Conservation (phyloP, 169 alveolate species). For the Plasmodium yoelii region DNA sequence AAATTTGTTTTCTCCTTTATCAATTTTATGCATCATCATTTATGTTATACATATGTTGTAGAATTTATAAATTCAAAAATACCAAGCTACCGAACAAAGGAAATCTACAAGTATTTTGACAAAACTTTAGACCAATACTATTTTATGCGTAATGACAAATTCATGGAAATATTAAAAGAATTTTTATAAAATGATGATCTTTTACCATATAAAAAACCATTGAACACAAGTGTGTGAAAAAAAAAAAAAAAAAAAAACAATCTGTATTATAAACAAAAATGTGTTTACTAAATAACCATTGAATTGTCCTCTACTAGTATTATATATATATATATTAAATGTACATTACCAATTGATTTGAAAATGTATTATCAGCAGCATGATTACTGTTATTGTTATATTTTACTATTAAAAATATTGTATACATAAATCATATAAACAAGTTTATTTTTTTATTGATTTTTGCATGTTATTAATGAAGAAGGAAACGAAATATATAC, state of each 20-base stretch:
- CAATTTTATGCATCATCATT: constrained; percentile 71
- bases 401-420: no score
- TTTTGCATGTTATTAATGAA: no score
- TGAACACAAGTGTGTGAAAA: constrained; percentile 1
- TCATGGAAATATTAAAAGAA: constrained; percentile 51
- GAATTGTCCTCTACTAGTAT: no score
- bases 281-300: no score
- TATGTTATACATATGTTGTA: constrained; percentile 72
- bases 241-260: no score
- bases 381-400: no score
- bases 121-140: constrained; percentile 68
- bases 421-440: no score
- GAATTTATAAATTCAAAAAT: constrained; percentile 65
- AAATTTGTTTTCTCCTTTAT: constrained; percentile 58
- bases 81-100: constrained; percentile 73
- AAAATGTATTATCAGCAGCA: no score
- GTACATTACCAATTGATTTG: no score
- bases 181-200: constrained; percentile 23
- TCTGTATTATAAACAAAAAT: background rate
- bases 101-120: constrained; percentile 70
- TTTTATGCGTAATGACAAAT: constrained; percentile 58
- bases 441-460: no score
- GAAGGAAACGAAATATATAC: no score
- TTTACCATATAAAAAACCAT: background rate
- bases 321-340: no score